Conservation (phyloP, 2,329 filamentous ascomycete genomes). For the Hypoxylon sp. region DNA sequence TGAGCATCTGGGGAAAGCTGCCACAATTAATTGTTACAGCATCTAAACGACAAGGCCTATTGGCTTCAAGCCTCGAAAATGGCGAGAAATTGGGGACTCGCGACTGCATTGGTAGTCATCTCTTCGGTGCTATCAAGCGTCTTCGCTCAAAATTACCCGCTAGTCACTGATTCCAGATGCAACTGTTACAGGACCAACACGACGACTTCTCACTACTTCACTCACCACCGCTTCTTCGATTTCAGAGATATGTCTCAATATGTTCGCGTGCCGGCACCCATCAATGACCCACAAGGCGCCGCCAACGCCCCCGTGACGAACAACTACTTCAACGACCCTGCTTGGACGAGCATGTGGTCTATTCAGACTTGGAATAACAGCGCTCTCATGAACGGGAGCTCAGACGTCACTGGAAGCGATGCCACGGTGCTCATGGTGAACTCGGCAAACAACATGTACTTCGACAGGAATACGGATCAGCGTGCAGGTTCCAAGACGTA, state of each 20-base stretch:
- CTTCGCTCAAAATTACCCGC: slow-evolving; percentile 44
- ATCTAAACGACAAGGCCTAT: neutral
- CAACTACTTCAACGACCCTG: slow-evolving; percentile 49
- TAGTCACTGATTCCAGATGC: slow-evolving; percentile 53
- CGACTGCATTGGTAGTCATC: slow-evolving; percentile 33
- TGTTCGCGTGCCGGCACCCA: slow-evolving; percentile 51
- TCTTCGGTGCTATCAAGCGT: slow-evolving; percentile 23
- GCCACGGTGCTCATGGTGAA: slow-evolving; percentile 57
- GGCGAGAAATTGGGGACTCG: slow-evolving; percentile 28
- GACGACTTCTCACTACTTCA: slow-evolving; percentile 59
- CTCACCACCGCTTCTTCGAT: slow-evolving; percentile 63
- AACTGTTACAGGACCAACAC: slow-evolving; percentile 64
- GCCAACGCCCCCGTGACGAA: slow-evolving; percentile 49
- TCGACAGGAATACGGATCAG: slow-evolving; percentile 57
- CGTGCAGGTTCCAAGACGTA: slow-evolving; percentile 56
- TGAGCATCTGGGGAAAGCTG: neutral
- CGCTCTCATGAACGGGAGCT: slow-evolving; percentile 43
- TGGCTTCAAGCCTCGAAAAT: slow-evolving; percentile 16
- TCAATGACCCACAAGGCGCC: slow-evolving; percentile 48
- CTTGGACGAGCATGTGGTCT: slow-evolving; percentile 51
- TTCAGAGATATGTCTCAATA: slow-evolving; percentile 60
- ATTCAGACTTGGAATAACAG: slow-evolving; percentile 57
- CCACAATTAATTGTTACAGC: neutral
- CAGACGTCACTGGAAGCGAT: slow-evolving; percentile 49
- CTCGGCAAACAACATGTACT: slow-evolving; percentile 60